A percentile compares a stretch with the other conserved stretches of the same genome.
These are phyloP conservation scores for Globisporangium spiculum DNA, from an alignment of 352 stramenopile genomes.

Conservation along the genomic window DNA sequence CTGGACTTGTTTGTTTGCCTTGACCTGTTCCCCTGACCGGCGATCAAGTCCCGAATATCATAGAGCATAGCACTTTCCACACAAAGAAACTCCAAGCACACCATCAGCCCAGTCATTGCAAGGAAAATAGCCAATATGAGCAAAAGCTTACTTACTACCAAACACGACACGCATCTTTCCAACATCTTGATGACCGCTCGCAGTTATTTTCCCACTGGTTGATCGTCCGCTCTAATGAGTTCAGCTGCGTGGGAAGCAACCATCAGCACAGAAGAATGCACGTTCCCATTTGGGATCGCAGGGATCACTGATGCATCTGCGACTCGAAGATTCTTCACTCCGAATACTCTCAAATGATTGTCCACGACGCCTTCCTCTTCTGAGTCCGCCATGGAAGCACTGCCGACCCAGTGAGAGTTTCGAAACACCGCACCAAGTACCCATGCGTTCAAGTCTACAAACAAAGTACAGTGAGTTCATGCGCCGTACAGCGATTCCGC, in stretches of 20 bases:
- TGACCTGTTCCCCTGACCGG: neutral
- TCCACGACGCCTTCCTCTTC: constrained; percentile 53
- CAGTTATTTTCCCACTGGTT: neutral
- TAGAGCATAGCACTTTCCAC: neutral
- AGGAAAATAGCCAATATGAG: neutral
- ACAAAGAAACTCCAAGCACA: neutral
- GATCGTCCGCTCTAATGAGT: constrained; percentile 33
- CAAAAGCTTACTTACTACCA: neutral
- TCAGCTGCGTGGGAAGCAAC: constrained; percentile 49
- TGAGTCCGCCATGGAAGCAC: constrained; percentile 58
- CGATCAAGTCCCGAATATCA: neutral
- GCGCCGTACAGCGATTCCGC: constrained; percentile 14
- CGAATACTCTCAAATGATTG: constrained; percentile 56
- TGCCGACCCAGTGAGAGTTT: constrained; percentile 87
- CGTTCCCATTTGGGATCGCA: constrained; percentile 69
- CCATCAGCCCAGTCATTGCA: neutral
- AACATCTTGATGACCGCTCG: constrained; percentile 1
- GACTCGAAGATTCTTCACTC: constrained; percentile 52
- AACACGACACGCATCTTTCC: neutral
- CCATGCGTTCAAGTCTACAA: constrained; percentile 54
- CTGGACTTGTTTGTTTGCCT: neutral
- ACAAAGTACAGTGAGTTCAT: constrained; percentile 9
- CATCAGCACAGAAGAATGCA: constrained; percentile 74
- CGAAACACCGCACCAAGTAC: constrained; percentile 62
- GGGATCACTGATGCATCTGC: constrained; percentile 71